These are phyloP conservation scores for Phytophthora macrochlamydospora DNA, from an alignment of 352 stramenopile species.

Conservation along the genomic window DNA sequence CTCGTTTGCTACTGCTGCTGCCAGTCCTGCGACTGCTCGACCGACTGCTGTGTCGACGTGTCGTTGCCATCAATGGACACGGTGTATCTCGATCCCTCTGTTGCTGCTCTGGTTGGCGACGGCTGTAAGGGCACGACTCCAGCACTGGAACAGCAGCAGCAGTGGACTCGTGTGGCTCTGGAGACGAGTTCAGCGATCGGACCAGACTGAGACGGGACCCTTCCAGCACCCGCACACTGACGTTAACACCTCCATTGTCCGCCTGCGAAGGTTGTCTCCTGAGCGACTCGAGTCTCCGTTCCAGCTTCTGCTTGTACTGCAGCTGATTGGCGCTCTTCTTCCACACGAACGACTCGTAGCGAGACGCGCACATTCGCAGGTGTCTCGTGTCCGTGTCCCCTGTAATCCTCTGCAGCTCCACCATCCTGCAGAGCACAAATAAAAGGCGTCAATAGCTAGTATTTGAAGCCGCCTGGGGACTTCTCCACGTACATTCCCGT, in stretches of 20 bases:
- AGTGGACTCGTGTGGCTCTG: conserved; percentile 13
- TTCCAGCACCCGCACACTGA: conserved; percentile 30
- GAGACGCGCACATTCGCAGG: conserved; percentile 59
- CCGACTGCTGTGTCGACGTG: conserved; percentile 15
- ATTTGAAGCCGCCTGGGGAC: too few species aligned
- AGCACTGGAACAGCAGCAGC: conserved; percentile 3
- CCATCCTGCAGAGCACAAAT: conserved; percentile 36
- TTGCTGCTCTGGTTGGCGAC: conserved; percentile 12
- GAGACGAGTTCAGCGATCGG: conserved; percentile 10
- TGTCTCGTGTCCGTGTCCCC: conserved; percentile 56
- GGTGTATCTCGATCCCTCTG: conserved; percentile 1
- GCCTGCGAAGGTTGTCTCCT: conserved; percentile 52
- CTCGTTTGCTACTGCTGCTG: conserved; percentile 27
- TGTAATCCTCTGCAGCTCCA: conserved; percentile 68
- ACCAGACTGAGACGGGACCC: conserved; percentile 32
- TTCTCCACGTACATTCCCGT: conserved; percentile 36
- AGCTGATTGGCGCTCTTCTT: conserved; percentile 70
- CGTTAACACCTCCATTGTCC: conserved; percentile 28
- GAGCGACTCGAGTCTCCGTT: conserved; percentile 68
- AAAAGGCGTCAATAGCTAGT: not conserved
- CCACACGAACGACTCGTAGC: conserved; percentile 78
- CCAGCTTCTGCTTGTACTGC: conserved; percentile 73
- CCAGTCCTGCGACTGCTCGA: conserved; percentile 17
- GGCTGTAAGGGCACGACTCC: conserved; percentile 17
- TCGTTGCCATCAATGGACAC: conserved; percentile 2